Conservation (phyloP, 192 early-diverging fungal genomes). For the Chytriomyces sp. region DNA sequence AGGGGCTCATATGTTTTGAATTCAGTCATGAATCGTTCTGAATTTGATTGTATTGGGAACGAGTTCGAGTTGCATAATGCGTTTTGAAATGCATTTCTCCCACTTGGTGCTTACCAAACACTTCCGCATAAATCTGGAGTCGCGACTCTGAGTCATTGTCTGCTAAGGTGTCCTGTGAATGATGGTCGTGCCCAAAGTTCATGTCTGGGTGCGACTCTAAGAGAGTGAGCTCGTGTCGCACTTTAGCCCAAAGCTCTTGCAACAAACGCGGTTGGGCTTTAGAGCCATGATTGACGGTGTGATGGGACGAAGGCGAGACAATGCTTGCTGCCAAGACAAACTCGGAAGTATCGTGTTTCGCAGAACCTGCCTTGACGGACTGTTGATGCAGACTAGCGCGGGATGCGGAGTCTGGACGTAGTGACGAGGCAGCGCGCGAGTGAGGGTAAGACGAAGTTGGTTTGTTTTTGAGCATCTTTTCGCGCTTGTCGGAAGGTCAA, state of each 20-base stretch:
- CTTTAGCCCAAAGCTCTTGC: background rate
- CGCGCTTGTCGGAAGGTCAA: too few species aligned
- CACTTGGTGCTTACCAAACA: slow-evolving; percentile 40
- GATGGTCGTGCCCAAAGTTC: too few species aligned
- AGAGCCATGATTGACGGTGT: background rate
- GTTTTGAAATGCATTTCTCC: too few species aligned
- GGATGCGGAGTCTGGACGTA: background rate
- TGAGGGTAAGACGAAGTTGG: too few species aligned
- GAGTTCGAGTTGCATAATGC: background rate
- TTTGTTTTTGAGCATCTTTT: background rate
- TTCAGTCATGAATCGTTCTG: slow-evolving; percentile 58
- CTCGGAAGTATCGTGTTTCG: background rate
- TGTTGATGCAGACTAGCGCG: background rate
- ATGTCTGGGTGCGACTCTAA: too few species aligned
- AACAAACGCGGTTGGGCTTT: slow-evolving; percentile 11
- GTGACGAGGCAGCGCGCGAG: background rate
- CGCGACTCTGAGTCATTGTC: slow-evolving; percentile 37
- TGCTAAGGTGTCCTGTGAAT: slow-evolving; percentile 13
- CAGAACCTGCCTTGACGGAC: background rate
- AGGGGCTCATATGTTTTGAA: slow-evolving; percentile 60
- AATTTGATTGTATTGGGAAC: background rate
- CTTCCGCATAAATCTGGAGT: slow-evolving; percentile 50
- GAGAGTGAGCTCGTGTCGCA: slow-evolving; percentile 11
- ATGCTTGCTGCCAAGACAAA: background rate
- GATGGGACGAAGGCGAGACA: background rate